These are phyloP conservation scores for Rhodotorula diobovata DNA, from an alignment of 768 basidiomycete genomes.

Conservation along the genomic window DNA sequence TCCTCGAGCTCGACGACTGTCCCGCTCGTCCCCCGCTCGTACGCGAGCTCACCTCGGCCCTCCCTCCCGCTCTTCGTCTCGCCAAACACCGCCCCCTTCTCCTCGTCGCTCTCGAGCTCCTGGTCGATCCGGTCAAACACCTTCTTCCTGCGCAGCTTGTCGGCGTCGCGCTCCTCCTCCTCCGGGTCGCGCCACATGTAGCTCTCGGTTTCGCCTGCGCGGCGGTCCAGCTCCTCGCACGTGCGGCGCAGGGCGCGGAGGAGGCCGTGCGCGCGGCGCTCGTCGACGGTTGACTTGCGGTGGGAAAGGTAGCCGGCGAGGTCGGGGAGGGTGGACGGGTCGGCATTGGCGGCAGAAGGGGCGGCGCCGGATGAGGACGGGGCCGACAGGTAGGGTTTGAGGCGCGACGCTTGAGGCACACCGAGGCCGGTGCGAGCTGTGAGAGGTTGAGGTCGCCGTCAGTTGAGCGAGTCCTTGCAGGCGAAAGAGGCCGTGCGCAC, in stretches of 20 bases:
- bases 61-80: background rate
- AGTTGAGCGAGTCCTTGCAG: too few species aligned
- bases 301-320: slow-evolving; percentile 31
- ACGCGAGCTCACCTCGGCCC: slow-evolving; percentile 19
- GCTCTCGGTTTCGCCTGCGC: slow-evolving; percentile 18
- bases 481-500: slow-evolving; percentile 1
- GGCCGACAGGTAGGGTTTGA: background rate
- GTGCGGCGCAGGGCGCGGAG: slow-evolving; percentile 34
- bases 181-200: slow-evolving; percentile 40
- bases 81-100: background rate
- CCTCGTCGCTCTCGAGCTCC: slow-evolving; percentile 29
- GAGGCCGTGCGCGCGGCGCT: slow-evolving; percentile 31
- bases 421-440: slow-evolving; percentile 40
- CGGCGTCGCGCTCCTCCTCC: slow-evolving; percentile 28
- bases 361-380: background rate
- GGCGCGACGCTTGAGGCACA: slow-evolving; percentile 17
- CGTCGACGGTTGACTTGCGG: slow-evolving; percentile 21
- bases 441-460: background rate
- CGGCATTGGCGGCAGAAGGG: background rate
- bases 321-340: slow-evolving; percentile 16
- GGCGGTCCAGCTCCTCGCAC: slow-evolving; percentile 37
- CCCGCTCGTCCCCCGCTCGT: slow-evolving; percentile 19
- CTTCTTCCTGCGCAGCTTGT: slow-evolving; percentile 11
- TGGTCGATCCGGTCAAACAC: slow-evolving; percentile 21
- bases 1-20: slow-evolving; percentile 18